phyloP scores from a whole-genome alignment of 768 basidiomycete species.

The Russula ochroleuca region DNA sequence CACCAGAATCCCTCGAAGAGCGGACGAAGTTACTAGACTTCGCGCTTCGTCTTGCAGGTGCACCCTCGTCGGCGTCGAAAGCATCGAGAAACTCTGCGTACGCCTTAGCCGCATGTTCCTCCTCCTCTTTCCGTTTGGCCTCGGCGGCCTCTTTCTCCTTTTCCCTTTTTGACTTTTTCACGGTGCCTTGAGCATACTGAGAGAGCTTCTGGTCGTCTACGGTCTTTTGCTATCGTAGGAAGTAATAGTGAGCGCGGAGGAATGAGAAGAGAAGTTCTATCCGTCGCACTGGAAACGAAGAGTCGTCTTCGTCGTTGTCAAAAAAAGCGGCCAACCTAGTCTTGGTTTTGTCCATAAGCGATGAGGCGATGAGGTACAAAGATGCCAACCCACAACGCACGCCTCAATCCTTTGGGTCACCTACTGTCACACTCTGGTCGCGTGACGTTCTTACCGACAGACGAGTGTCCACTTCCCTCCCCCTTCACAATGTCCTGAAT shows the following conservation, averaged over 20 bases:
- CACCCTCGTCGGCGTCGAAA: slow-evolving; percentile 65
- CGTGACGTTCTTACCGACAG: background rate
- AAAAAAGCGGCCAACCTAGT: slow-evolving; percentile 73
- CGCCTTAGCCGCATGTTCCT: slow-evolving; percentile 70
- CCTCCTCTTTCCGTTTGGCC: slow-evolving; percentile 80
- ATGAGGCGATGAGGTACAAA: background rate
- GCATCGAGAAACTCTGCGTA: slow-evolving; percentile 82
- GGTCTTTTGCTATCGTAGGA: slow-evolving; percentile 66
- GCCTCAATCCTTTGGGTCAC: background rate
- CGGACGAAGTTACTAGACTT: slow-evolving; percentile 56
- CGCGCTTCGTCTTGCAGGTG: slow-evolving; percentile 44
- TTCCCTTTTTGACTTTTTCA: slow-evolving; percentile 86
- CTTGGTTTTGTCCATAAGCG: slow-evolving; percentile 62
- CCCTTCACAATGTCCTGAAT: background rate
- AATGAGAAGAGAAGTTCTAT: slow-evolving; percentile 54
- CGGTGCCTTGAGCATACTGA: slow-evolving; percentile 80
- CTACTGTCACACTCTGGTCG: background rate
- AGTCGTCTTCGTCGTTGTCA: slow-evolving; percentile 78
- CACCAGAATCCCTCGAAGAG: slow-evolving; percentile 46
- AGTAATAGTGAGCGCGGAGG: slow-evolving; percentile 57
- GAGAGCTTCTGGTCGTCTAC: slow-evolving; percentile 83
- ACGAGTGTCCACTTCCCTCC: too few species aligned
- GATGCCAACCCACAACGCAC: background rate
- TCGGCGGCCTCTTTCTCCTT: slow-evolving; percentile 92
- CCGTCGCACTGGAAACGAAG: slow-evolving; percentile 89